Evolutionary conservation across 2,329 filamentous ascomycete genomes (phyloP), one percentile per base, ranked within the genome.

Genomic region (Colletotrichum liriopes): DNA sequence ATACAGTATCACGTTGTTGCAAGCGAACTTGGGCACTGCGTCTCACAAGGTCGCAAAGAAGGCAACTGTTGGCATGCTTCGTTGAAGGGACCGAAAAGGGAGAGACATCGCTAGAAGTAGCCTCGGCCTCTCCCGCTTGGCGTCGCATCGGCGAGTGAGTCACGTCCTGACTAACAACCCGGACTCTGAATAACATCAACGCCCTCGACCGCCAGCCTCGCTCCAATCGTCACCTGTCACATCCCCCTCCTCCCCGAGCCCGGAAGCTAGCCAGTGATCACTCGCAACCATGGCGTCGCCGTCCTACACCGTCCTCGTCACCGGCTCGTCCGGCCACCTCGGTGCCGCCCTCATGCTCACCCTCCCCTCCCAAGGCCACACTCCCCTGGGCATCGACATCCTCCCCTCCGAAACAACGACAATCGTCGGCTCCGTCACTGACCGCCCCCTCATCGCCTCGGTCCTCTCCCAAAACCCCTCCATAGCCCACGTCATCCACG

Each of bases 321-420:
- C 85, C 20, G 85, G 85, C 73, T 84, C 84, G 0, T 80, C 85
- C 0, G 85, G 85, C 65, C 85, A 87, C 65, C 81, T 87, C 12
- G 85, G 85, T 73, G 80, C 80, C 1, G 85, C 84, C 26, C 79
- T 86, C 0, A 85, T 86, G 83, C 82, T 86, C 26, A 73, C 77
- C 11, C 78, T 86, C 2, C 82, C 83, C 0, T 68, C 76, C 0
- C 75, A 81, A 3, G 84, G 84, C 63, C 82, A 84, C 77, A 76
- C 56, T 0, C 84, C 85, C 0, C 64, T 85, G 4, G 85, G 85
- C 67, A 79, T 86, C 74, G 85, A 87, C 76, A 83, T 86, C 59
- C 75, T 84, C 29, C 74, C 81, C 14, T 81, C 81, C 3, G 59
- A 75, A 0, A 82, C 82, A 1, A 85, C 85, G 1, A 79, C 79